Evolutionary conservation across 371 early-diverging fungal genomes (phyloP), one percentile per base, ranked within the genome.

Genomic region (Mucor velutinosus): DNA sequence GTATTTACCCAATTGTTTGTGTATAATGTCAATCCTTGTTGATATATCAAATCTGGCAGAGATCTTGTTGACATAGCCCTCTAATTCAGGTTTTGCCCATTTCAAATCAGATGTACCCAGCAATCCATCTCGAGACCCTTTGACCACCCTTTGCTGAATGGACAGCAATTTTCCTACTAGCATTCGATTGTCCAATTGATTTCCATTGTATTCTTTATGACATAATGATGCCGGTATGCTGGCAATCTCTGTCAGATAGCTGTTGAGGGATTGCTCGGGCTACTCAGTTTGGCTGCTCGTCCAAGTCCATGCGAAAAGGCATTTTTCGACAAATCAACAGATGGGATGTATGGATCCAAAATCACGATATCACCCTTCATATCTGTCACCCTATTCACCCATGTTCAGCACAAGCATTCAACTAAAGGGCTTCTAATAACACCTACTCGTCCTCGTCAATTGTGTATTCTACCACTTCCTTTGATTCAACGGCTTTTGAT

Each of bases 401-500:
- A 55, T 8, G 8, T 14, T 30, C 12, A 5, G 27, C 27, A 29
- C 14, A 29, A 10, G 27, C 12, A 3, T 51, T 23, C 25, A 51
- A 23, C 12, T 23, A 8, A 51, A 49, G 2, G 4, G 21, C 7
- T n/a, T n/a, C n/a, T n/a, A n/a, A n/a, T n/a, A 49, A 2, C 11
- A 33, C 73, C 57, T 70, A 78, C 79, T 78, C 79, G 62, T 78
- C 79, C 49, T 71, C 72, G 49, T 78, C 79, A 41, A 76, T 67
- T 4, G 68, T 65, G 57, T 64, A 78, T 17, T 71, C 70, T 11
- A 67, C 37, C 0, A 8, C 60, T 51, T 51, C 68, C 49, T 15
- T 72, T 37, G 17, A 53, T 27, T 33, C 41, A 19, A 4, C 4
- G 29, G 37, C 25, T 60, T 4, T 25, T 57, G 1, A 25, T 25